Evolutionary conservation across 164 flowering plant species (phyloP).

Genomic region (Vitis cinerea): DNA sequence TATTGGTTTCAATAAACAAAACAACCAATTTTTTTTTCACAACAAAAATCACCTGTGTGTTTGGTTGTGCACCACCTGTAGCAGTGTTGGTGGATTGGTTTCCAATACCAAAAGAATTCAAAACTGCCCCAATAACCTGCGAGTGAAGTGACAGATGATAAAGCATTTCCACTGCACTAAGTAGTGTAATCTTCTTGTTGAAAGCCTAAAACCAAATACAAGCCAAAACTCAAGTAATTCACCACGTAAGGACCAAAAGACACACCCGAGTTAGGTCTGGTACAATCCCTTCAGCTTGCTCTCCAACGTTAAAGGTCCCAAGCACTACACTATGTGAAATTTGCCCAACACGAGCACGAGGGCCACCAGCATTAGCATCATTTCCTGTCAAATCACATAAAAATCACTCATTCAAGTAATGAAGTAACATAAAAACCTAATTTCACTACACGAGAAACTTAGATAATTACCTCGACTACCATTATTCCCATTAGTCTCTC

Average conservation of each 20-base stretch:
- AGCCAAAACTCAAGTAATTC: not conserved
- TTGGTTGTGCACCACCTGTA: conserved; percentile 30
- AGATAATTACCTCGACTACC: conserved; percentile 41
- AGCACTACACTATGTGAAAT: conserved; percentile 91
- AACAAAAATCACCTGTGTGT: no score
- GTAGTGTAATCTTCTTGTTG: not conserved
- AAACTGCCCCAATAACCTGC: conserved; percentile 88
- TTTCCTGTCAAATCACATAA: conserved; percentile 41
- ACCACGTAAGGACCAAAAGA: not conserved
- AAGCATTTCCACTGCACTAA: not conserved
- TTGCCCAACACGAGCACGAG: conserved; percentile 71
- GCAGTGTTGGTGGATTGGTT: conserved; percentile 35
- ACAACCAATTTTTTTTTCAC: no score
- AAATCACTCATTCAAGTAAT: not conserved
- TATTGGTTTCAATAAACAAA: no score
- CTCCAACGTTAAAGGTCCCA: conserved; percentile 86
- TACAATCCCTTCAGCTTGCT: conserved; percentile 66
- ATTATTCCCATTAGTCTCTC: conserved; percentile 41
- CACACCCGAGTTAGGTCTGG: conserved; percentile 80
- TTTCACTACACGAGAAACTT: not conserved
- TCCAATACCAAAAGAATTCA: conserved; percentile 83
- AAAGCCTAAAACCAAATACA: not conserved
- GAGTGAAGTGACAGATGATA: conserved; percentile 11
- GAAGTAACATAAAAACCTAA: not conserved
- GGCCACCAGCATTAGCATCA: conserved; percentile 52